These are phyloP conservation scores for Crithidia brevicula DNA, from an alignment of 208 protist species.

Conservation along the genomic window DNA sequence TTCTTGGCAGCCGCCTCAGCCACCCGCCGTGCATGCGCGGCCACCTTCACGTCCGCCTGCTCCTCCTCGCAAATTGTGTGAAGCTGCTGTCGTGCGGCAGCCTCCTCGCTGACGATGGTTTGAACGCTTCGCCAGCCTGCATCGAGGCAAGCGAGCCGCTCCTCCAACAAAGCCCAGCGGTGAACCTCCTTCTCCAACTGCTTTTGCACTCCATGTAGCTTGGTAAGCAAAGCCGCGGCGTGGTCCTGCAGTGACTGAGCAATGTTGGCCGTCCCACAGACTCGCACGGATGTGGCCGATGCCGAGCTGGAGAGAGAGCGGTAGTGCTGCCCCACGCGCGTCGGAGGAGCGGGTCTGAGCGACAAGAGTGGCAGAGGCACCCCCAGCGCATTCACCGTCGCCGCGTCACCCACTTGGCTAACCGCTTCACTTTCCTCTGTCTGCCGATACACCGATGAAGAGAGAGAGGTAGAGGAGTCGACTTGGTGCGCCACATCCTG, in stretches of 20 bases:
- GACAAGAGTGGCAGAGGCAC: too few relatives aligned
- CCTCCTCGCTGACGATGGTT: slow-evolving; percentile 15
- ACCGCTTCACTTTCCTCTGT: too few relatives aligned
- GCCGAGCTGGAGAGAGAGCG: neutral
- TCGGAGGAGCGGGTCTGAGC: too few relatives aligned
- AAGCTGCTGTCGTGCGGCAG: slow-evolving; percentile 5
- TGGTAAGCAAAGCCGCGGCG: neutral
- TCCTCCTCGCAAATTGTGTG: neutral
- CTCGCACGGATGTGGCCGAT: neutral
- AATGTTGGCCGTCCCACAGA: neutral
- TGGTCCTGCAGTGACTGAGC: slow-evolving; percentile 17
- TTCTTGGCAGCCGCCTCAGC: neutral
- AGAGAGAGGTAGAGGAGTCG: neutral
- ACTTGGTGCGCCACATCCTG: slow-evolving; percentile 3
- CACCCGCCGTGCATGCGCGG: neutral
- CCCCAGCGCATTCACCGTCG: neutral
- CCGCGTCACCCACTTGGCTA: too few relatives aligned
- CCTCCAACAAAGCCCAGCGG: slow-evolving; percentile 24
- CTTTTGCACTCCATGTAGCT: neutral
- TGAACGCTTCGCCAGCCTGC: neutral
- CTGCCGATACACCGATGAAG: too few relatives aligned
- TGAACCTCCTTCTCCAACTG: slow-evolving; percentile 18
- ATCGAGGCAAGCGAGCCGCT: neutral
- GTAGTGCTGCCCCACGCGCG: neutral
- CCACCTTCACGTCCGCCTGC: neutral